Evolutionary conservation across 2,329 filamentous ascomycete species (phyloP), one percentile per base, ranked within the genome.

Genomic region (Colletotrichum neosansevieriae): DNA sequence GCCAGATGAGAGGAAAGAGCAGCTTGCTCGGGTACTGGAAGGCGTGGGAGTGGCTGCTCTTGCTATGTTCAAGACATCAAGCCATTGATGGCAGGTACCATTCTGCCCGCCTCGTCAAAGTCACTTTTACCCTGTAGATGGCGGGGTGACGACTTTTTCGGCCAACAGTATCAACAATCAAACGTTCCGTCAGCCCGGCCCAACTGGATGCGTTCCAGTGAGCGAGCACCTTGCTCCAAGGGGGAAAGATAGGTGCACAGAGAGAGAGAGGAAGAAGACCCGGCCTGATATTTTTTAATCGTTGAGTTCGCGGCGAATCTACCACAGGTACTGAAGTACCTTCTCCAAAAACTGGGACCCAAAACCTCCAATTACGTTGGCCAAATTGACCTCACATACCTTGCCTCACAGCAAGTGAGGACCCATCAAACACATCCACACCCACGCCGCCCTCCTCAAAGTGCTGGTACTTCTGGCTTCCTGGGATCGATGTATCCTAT

Each of bases 141-240:
- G 58, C 58, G 58, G 58, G 58, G 58, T 36, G 58, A 61, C 21
- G 21, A 24, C 15, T 38, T 21, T 42, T 42, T 58, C 32, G 38
- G 60, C 45, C 53, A 67, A 59, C 65, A 56, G 54, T 11, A 21
- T 49, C 38, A 38, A 49, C 60, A 51, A 47, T 53, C 34, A 12
- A 19, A 59, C 54, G 47, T 68, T 24, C 66, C 66, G 66, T 40
- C 56, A 51, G 66, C 49, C 66, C 66, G 56, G 54, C 50, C 66
- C 66, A 69, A 69, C 49, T 65, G 44, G 61, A 49, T 56, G 49
- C 66, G 60, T 69, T 69, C 66, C 66, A 68, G 57, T 29, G 21
- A 38, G 36, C 36, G 21, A 38, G 11, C 36, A 38, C 36, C 36
- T 38, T 64, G 44, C 36, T 60, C 58, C 58, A 40, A 53, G 24